Evolutionary conservation across 192 early-diverging fungal genomes (phyloP).

Genomic region (Gryganskiella cystojenkinii): DNA sequence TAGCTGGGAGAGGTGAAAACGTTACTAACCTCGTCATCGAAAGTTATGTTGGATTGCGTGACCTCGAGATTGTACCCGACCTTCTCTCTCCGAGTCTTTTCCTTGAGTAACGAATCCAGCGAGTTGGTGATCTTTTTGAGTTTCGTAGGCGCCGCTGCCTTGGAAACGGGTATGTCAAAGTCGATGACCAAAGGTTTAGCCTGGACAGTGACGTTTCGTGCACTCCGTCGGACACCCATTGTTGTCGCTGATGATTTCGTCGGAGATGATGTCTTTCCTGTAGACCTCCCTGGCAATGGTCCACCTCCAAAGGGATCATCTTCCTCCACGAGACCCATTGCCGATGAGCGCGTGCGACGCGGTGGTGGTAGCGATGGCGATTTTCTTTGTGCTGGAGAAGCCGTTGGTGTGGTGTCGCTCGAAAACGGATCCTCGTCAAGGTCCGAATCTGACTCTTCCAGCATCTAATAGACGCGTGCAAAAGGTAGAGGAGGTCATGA

Average conservation of each 20-base stretch:
- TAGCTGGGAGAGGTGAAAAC: too few relatives aligned
- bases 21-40: constrained; percentile 25
- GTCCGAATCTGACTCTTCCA: constrained; percentile 39
- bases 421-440: constrained; percentile 33
- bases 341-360: neutral
- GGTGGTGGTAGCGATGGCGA: neutral
- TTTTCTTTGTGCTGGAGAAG: neutral
- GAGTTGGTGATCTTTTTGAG: too few relatives aligned
- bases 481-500: too few relatives aligned
- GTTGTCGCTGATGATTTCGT: too few relatives aligned
- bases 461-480: neutral
- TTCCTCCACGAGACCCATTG: constrained; percentile 2
- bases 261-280: too few relatives aligned
- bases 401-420: neutral
- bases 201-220: constrained; percentile 1
- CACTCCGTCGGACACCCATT: neutral
- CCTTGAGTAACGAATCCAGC: constrained; percentile 30
- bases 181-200: too few relatives aligned
- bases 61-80: constrained; percentile 30
- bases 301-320: neutral
- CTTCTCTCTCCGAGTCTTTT: constrained; percentile 28
- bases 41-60: neutral
- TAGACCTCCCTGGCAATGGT: too few relatives aligned
- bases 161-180: too few relatives aligned
- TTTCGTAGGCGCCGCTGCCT: too few relatives aligned